phyloP scores from a whole-genome alignment of 192 early-diverging fungal species.

The Gamsiella multidivaricata region DNA sequence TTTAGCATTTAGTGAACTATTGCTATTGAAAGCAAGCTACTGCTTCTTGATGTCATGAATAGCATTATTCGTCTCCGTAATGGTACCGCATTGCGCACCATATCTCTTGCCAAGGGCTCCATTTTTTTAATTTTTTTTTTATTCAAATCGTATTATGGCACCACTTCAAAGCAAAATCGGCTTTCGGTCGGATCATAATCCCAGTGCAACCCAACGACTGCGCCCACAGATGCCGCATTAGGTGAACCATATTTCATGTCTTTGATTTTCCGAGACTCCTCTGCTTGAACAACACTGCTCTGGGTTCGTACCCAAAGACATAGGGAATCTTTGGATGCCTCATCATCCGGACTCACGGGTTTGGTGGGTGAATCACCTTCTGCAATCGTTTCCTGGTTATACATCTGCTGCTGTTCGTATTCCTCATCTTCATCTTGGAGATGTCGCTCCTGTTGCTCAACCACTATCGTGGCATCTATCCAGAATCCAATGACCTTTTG shows the following conservation, averaged over 20 bases:
- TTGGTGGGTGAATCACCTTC: not conserved
- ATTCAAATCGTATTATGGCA: not conserved
- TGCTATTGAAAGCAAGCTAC: too few relatives aligned
- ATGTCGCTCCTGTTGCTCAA: not conserved
- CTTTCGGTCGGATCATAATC: not conserved
- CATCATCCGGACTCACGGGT: not conserved
- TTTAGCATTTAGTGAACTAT: too few relatives aligned
- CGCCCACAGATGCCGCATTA: slow-evolving; percentile 9
- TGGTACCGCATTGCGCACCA: too few relatives aligned
- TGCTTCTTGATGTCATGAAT: too few relatives aligned
- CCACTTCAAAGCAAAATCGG: not conserved
- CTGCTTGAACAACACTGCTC: too few relatives aligned
- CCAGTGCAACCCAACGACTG: slow-evolving; percentile 23
- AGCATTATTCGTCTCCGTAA: too few relatives aligned
- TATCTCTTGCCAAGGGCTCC: too few relatives aligned
- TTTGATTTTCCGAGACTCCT: too few relatives aligned
- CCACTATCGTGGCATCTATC: slow-evolving; percentile 2
- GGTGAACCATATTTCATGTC: not conserved
- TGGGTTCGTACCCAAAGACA: slow-evolving; percentile 28
- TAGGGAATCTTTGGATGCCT: slow-evolving; percentile 6
- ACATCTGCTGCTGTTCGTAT: not conserved
- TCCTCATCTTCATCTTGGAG: too few relatives aligned
- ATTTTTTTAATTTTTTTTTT: not conserved
- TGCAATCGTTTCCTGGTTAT: not conserved
- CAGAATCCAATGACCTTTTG: slow-evolving; percentile 32